Evolutionary conservation across 164 flowering plant species (phyloP), one percentile per base, ranked within the genome.

Genomic region (Vitis cinerea): DNA sequence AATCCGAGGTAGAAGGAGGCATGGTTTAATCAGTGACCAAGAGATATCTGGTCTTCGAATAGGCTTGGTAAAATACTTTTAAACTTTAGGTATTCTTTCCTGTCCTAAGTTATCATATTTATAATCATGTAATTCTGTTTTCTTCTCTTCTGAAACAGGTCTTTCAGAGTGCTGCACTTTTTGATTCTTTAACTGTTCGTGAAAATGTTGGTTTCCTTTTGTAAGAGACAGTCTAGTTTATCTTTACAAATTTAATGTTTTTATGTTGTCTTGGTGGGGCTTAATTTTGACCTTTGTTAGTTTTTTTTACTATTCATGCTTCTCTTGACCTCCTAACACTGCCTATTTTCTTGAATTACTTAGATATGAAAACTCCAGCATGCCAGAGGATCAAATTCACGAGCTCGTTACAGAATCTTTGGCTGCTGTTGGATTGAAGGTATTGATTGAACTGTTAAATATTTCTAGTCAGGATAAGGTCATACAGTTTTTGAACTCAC

Each of bases 151-250:
- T 37, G 44, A 37, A 16, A 75, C 87, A 95, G 99, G 98, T 95
- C 12, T 96, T 96, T 73, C 99, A 96, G 80, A 92, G 97, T 85
- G 99, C 97, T 4, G 97, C 99, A 72, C 97, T 93, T 69, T 96
- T 96, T 83, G 99, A 93, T 80, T 96, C 98, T 50, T 71, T 93
- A 66, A 90, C 94, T 50, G 98, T 96, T 68, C 95, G 98, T 66
- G 98, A 96, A 85, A 93, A 96, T 85, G 99, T 96, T 84, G 99
- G 99, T 78, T 96, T 96, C 75, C 91, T 86, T 74, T 76, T 93
- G 99, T 93, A 91, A 93, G 98, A 67, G 57, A 74, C 68, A 59
- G 8, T 54, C 59, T 16, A 68, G 8, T 16, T 59, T 61, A 9
- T 63, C 61, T 63, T 44, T 54, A 53, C 16, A 9, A 16, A 10